Evolutionary conservation across 2,329 filamentous ascomycete species (phyloP).

Genomic region (Fusarium sp.): DNA sequence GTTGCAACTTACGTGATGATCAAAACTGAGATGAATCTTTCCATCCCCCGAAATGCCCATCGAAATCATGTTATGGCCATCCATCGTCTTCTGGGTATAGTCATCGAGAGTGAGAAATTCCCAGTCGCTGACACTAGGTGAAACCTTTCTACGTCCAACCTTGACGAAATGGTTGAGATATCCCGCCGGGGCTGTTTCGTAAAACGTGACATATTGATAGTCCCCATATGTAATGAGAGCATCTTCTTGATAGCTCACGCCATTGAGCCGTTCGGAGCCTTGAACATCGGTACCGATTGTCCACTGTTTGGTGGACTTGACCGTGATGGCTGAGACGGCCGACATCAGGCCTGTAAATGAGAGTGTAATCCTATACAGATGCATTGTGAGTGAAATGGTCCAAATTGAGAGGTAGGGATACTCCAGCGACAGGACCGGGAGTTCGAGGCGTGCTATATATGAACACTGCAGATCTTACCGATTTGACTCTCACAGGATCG

Average conservation of each 20-base stretch:
- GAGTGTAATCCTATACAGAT: background rate
- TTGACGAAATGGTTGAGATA: slow-evolving; percentile 22
- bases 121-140: slow-evolving; percentile 1
- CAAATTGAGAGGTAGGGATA: no score
- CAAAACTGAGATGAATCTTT: slow-evolving; percentile 30
- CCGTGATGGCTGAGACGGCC: background rate
- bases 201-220: slow-evolving; percentile 28
- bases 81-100: slow-evolving; percentile 28
- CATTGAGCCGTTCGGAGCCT: slow-evolving; percentile 25
- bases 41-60: slow-evolving; percentile 32
- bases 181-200: slow-evolving; percentile 19
- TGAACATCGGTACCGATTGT: slow-evolving; percentile 24
- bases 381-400: background rate
- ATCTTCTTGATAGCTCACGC: slow-evolving; percentile 31
- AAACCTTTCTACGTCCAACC: slow-evolving; percentile 11
- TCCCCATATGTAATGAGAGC: slow-evolving; percentile 25
- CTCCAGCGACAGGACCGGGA: accelerated
- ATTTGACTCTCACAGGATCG: background rate
- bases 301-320: slow-evolving; percentile 25
- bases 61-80: slow-evolving; percentile 31
- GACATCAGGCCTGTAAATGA: background rate
- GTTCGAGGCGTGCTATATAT: background rate
- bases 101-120: slow-evolving; percentile 19
- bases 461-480: accelerated
- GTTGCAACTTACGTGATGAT: slow-evolving; percentile 15